A percentile compares a stretch with the other conserved stretches of the same genome.
phyloP scores from a whole-genome alignment of 2,329 filamentous ascomycete genomes.

The Lachnellula hyalina region DNA sequence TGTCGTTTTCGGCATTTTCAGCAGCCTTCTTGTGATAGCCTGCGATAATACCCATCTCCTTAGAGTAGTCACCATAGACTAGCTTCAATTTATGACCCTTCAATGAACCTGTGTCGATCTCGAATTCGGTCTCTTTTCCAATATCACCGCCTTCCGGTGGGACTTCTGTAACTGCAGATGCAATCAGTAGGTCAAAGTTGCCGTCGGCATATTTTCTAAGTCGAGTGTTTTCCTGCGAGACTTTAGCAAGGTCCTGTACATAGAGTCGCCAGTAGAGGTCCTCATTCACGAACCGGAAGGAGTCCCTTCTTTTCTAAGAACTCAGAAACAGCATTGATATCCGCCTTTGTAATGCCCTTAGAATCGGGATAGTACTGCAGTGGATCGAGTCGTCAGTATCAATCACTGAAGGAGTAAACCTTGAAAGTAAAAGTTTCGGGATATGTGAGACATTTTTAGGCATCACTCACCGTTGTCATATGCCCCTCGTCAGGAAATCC shows the following conservation, averaged over 20 bases:
- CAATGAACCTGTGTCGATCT: constrained; percentile 52
- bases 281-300: constrained; percentile 39
- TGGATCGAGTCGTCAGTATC: background rate
- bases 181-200: constrained; percentile 68
- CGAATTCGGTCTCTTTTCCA: constrained; percentile 58
- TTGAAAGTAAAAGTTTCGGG: no score
- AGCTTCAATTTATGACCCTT: constrained; percentile 65
- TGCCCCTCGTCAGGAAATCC: constrained; percentile 71
- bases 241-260: constrained; percentile 1
- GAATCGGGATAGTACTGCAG: constrained; percentile 70
- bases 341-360: constrained; percentile 64
- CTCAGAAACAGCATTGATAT: constrained; percentile 67
- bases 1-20: constrained; percentile 66
- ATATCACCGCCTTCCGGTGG: constrained; percentile 62
- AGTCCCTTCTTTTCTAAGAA: constrained; percentile 69
- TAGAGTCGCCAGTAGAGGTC: no score
- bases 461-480: constrained; percentile 51
- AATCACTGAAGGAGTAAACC: background rate
- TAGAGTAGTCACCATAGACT: constrained; percentile 68
- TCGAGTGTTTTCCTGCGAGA: constrained; percentile 64
- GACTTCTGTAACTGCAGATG: constrained; percentile 57
- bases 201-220: constrained; percentile 61
- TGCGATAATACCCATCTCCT: constrained; percentile 65
- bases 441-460: background rate
- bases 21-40: constrained; percentile 63